phyloP scores from a whole-genome alignment of 305 asterid genomes.

The Fraxinus angustifolia region DNA sequence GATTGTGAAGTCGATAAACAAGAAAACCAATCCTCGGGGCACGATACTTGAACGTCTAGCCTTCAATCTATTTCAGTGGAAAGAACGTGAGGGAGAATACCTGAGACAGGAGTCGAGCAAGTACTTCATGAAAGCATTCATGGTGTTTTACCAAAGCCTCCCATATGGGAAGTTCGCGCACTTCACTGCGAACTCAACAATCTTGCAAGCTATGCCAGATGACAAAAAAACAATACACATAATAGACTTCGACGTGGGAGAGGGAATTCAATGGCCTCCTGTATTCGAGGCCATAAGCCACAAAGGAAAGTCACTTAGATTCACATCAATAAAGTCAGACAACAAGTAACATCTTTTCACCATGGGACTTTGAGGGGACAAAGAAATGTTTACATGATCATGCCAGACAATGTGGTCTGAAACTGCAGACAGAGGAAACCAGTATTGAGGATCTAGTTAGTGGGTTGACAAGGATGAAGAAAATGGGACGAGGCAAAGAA shows the following conservation, averaged over 20 bases:
- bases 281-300: conserved; percentile 51
- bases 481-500: conserved; percentile 28
- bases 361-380: conserved; percentile 47
- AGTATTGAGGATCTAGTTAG: conserved; percentile 29
- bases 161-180: conserved; percentile 40
- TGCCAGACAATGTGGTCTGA: conserved; percentile 42
- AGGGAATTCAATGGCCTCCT: conserved; percentile 48
- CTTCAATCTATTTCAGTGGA: conserved; percentile 42
- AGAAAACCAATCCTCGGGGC: conserved; percentile 49
- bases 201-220: conserved; percentile 33
- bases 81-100: conserved; percentile 38
- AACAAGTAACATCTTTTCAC: conserved; percentile 24
- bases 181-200: conserved; percentile 39
- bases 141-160: conserved; percentile 39
- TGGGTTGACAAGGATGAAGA: conserved; percentile 37
- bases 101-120: conserved; percentile 47
- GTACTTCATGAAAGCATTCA: conserved; percentile 48
- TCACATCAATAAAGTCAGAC: conserved; percentile 46
- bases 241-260: conserved; percentile 39
- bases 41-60: conserved; percentile 49
- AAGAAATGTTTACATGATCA: conserved; percentile 42
- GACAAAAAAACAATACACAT: conserved; percentile 24
- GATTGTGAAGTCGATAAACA: conserved; percentile 35
- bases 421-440: conserved; percentile 46
- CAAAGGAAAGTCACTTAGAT: conserved; percentile 34